Base-by-base conservation (phyloP, 306 rosid species). In the Aeschynomene evenia region DNA sequence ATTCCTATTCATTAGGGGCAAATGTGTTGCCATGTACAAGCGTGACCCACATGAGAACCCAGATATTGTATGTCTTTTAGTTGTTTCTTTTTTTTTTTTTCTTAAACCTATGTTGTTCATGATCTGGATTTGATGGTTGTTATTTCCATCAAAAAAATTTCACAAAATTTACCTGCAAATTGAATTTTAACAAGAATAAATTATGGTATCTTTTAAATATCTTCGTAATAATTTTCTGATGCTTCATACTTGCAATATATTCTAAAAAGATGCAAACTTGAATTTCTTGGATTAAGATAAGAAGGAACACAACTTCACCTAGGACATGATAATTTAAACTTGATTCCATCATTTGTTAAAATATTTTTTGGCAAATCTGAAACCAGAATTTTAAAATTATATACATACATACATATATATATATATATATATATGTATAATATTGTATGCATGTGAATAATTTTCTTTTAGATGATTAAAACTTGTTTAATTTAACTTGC, bases 41-140 rank as follows among this genome's bases (percentile, higher is more conserved):
- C 96, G 97, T 18, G 96, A 93, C 54, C 98, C 98, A 19, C 88
- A 88, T 50, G 78, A 88, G 77, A 64, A 62, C 61, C 97, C 96
- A 3, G 91, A 75, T 85, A 90, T 93, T 77, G 98, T 93, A 82
- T 68, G 82, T 31, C 1, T 51, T 33, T 62, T n/a, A 28, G 7
- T n/a, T 45, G 2, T 49, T 3, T 12, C 7, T n/a, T 18, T 3
- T n/a, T 3, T n/a, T 19, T 2, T 1, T 2, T 1, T 21, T 22
- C 9, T 4, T 52, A n/a, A n/a, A n/a, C n/a, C 1, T 9, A n/a
- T 23, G n/a, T 51, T 51, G 57, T 9, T 49, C 24, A 7, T 7
- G 54, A 16, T 49, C 48, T 46, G 3, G 21, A 0, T 46, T 31
- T 10, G 3, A 13, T 48, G 1, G 2, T 7, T 33, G 2, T 40